phyloP scores from a whole-genome alignment of 1,139 yeast genomes.

The Zygotorulaspora mrakii region DNA sequence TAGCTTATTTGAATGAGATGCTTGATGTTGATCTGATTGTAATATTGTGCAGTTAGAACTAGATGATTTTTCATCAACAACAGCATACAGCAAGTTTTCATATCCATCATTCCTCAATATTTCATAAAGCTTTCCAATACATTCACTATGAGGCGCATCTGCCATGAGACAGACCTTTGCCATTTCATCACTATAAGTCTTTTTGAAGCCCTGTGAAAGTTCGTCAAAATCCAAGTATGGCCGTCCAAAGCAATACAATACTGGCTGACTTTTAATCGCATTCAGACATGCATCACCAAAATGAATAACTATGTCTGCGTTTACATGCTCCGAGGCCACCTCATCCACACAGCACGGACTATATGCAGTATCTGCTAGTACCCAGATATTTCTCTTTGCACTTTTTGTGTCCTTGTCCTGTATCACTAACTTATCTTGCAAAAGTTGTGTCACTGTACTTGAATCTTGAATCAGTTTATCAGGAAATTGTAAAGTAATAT shows the following conservation, averaged over 20 bases:
- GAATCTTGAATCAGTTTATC: constrained; percentile 77
- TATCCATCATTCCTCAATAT: constrained; percentile 41
- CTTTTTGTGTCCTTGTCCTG: constrained; percentile 5
- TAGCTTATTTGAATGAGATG: constrained; percentile 9
- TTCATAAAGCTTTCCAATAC: constrained; percentile 40
- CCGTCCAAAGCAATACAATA: constrained; percentile 71
- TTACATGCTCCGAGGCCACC: constrained; percentile 92
- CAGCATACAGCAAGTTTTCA: constrained; percentile 48
- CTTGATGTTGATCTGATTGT: constrained; percentile 32
- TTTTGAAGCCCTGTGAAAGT: constrained; percentile 40
- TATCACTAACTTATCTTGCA: constrained; percentile 27
- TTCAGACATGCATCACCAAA: constrained; percentile 94
- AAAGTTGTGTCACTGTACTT: constrained; percentile 56
- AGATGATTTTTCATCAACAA: constrained; percentile 40
- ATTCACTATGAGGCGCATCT: constrained; percentile 55
- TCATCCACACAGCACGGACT: constrained; percentile 96
- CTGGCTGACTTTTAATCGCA: constrained; percentile 66
- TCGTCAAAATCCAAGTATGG: constrained; percentile 47
- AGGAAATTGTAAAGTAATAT: constrained; percentile 86
- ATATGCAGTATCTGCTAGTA: constrained; percentile 91
- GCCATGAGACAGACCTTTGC: constrained; percentile 59
- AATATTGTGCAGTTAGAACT: constrained; percentile 40
- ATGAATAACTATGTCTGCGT: constrained; percentile 81
- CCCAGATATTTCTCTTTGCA: constrained; percentile 49
- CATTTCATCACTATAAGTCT: constrained; percentile 39